Evolutionary conservation across 2,329 filamentous ascomycete species (phyloP), one percentile per base, ranked within the genome.

Genomic region (Fusarium verticillioides): DNA sequence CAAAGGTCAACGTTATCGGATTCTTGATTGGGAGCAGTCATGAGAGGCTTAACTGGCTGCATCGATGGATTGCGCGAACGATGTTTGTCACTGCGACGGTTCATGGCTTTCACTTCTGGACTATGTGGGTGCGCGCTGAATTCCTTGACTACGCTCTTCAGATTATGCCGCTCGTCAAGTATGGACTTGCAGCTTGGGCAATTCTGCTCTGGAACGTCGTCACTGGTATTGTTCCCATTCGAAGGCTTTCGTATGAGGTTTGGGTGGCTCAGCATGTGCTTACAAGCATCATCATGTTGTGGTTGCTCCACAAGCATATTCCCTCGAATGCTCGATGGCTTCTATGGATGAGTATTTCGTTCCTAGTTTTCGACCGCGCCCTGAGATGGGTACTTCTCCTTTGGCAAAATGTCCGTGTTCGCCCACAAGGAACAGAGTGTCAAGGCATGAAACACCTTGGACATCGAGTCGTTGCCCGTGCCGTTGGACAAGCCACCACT

Each of bases 11-110:
- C 70, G 76, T 89, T 26, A 82, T 93, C n/a, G 90, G 89, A 2
- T 83, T 86, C 60, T 81, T 94, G 30, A 85, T 87, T 8, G 92
- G 91, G 16, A 86, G 87, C 15, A 90, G 90, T 68, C 90, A 93
- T 76, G 92, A 94, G 81, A 86, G 90, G 13, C 83, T 94, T 65
- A 93, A 93, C 79, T 94, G 92, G 92, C 81, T 93, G 59, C 92
- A 94, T 76, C 87, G 92, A 68, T 94, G 92, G 92, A 88, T 91
- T 15, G 90, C 89, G 7, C 87, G 92, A 66, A 92, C 90, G 62
- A 88, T 94, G 82, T 87, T 94, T 40, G 82, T 93, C 21, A 93
- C 90, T 0, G 89, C 89, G 4, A 90, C 91, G 2, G 86, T 93
- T 7, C 92, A 94, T 75, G 91, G 92, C 67, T 92, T 89, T 74